Percentiles rank a stretch among this genome's conserved stretches.
Conservation (phyloP, 345 rosid species). For the Aquilaria malaccensis region DNA sequence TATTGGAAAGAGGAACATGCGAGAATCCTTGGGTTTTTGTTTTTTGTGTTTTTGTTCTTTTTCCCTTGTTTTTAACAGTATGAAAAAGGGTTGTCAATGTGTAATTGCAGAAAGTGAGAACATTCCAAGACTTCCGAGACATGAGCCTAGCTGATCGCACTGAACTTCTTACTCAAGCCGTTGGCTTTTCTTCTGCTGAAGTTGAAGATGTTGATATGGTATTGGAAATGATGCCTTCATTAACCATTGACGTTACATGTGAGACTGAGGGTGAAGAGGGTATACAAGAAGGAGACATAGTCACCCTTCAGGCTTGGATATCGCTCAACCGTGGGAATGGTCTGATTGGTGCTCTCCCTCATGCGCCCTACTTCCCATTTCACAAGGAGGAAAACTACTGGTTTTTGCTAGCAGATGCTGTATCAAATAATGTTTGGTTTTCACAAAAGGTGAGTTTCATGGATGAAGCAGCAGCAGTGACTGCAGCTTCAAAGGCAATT, state of each 20-base stretch:
- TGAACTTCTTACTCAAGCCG: constrained; percentile 66
- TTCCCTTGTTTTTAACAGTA: too few relatives aligned
- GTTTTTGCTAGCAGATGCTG: constrained; percentile 78
- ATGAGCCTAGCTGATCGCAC: constrained; percentile 67
- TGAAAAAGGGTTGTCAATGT: too few relatives aligned
- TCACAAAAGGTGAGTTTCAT: constrained; percentile 89
- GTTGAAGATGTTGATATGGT: constrained; percentile 75
- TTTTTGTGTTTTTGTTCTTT: constrained; percentile 5
- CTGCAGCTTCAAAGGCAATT: constrained; percentile 83
- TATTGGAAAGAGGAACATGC: too few relatives aligned
- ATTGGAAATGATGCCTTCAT: constrained; percentile 87
- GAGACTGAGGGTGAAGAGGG: constrained; percentile 99
- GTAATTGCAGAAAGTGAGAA: constrained; percentile 75
- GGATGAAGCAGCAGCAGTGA: constrained; percentile 79
- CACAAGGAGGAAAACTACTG: constrained; percentile 96
- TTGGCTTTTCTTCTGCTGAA: constrained; percentile 68
- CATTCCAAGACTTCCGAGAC: constrained; percentile 75
- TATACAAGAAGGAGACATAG: constrained; percentile 88
- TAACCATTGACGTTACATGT: constrained; percentile 71
- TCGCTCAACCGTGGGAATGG: constrained; percentile 75
- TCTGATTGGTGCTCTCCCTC: constrained; percentile 81
- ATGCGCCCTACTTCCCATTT: constrained; percentile 75
- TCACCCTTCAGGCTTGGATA: constrained; percentile 86
- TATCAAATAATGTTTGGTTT: constrained; percentile 83
- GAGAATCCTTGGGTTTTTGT: not conserved